Conservation (phyloP, 768 basidiomycete genomes). For the Russula dissimulans region DNA sequence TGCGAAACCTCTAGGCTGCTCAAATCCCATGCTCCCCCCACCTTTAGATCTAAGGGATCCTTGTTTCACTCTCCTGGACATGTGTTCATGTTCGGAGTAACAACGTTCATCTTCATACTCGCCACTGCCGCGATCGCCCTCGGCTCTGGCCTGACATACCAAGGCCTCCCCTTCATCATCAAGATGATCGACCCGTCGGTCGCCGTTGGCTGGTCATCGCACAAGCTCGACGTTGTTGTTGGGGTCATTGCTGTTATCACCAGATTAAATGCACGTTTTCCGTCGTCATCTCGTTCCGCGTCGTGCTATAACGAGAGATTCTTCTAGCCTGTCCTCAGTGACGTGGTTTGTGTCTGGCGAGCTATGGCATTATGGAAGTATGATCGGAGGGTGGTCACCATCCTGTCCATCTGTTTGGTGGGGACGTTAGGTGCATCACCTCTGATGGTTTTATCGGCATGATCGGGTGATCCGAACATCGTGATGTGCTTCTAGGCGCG, state of each 20-base stretch:
- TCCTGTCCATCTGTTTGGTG: constrained; percentile 3
- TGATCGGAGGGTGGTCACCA: constrained; percentile 4
- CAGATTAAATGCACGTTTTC: constrained; percentile 3
- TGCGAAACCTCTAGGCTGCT: not conserved
- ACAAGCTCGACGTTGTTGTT: not conserved
- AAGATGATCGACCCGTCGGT: not conserved
- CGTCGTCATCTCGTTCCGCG: not conserved
- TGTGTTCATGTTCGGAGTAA: constrained; percentile 2
- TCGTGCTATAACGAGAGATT: not conserved
- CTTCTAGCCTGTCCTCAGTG: constrained; percentile 9
- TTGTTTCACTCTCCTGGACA: constrained; percentile 4
- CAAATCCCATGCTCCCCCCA: not conserved
- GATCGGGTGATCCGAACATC: not conserved
- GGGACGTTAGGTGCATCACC: constrained; percentile 2
- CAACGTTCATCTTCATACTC: constrained; percentile 3
- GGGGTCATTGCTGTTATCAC: not conserved
- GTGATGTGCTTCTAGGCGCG: not conserved
- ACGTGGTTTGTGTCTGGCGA: constrained; percentile 15
- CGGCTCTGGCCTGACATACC: not conserved
- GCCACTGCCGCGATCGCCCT: constrained; percentile 1
- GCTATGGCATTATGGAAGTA: constrained; percentile 9
- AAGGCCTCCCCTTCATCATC: constrained; percentile 5
- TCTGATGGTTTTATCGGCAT: too few relatives aligned
- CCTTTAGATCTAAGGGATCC: constrained; percentile 3
- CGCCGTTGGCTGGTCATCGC: constrained; percentile 2